Conservation (phyloP, 2,329 filamentous ascomycete genomes). For the Fusarium falciforme region DNA sequence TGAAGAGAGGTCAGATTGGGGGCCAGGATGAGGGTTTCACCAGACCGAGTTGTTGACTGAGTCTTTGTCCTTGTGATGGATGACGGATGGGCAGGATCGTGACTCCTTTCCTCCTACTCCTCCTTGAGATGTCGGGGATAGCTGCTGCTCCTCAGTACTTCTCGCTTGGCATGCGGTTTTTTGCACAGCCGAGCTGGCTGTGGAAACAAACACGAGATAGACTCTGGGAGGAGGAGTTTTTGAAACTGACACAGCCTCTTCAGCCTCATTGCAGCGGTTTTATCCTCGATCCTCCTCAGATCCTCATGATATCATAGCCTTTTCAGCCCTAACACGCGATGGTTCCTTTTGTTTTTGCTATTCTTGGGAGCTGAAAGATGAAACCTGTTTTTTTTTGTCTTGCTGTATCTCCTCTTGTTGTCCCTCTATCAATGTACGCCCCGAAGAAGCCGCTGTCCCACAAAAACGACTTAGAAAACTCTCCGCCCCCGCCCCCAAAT, state of each 20-base stretch:
- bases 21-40: constrained; percentile 3
- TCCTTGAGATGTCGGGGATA: neutral
- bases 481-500: constrained; percentile 5
- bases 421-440: constrained; percentile 1
- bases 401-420: neutral
- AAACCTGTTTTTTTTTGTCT: neutral
- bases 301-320: neutral
- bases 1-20: constrained; percentile 16
- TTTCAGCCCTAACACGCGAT: neutral
- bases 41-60: neutral
- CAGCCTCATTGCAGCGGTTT: neutral
- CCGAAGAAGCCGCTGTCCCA: constrained; percentile 27
- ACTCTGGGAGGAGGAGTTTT: neutral
- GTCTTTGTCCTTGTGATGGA: neutral
- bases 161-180: neutral
- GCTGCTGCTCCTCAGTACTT: neutral
- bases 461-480: constrained; percentile 15
- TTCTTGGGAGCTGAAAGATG: neutral
- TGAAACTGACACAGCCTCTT: neutral
- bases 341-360: neutral
- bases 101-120: neutral
- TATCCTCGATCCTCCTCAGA: neutral
- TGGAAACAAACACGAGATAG: neutral
- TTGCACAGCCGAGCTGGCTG: neutral
- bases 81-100: neutral